phyloP scores from a whole-genome alignment of 2,329 filamentous ascomycete genomes.

The Trichoderma koningiopsis region DNA sequence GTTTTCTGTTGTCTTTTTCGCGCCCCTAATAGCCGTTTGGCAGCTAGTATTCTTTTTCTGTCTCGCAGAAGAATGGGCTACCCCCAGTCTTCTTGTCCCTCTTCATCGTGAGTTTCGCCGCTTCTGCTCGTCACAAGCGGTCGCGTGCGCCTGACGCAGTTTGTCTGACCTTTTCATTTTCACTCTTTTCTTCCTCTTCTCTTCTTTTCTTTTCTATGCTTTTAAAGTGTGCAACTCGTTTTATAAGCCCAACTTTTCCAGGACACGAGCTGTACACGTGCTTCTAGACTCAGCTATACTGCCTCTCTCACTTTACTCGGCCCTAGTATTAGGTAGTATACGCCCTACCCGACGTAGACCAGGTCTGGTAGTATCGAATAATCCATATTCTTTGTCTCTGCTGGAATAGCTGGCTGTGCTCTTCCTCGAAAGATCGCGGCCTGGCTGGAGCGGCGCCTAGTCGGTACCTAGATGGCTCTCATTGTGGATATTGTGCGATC shows the following conservation, averaged over 20 bases:
- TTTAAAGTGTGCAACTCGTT: not conserved
- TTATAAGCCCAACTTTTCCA: not conserved
- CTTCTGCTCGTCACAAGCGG: slow-evolving; percentile 17
- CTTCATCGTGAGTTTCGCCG: slow-evolving; percentile 23
- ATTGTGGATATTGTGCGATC: slow-evolving; percentile 31
- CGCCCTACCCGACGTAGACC: slow-evolving; percentile 2
- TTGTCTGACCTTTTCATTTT: not conserved
- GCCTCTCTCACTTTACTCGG: not conserved
- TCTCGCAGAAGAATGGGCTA: not conserved
- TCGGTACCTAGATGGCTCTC: slow-evolving; percentile 19
- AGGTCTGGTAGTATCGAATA: slow-evolving; percentile 16
- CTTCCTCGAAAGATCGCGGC: not conserved
- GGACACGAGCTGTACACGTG: not conserved
- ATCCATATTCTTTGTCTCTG: not conserved
- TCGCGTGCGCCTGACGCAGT: slow-evolving; percentile 20
- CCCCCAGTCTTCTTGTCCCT: slow-evolving; percentile 15
- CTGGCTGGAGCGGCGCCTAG: slow-evolving; percentile 10
- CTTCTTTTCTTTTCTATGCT: not conserved
- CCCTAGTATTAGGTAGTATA: not conserved
- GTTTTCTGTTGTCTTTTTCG: slow-evolving; percentile 1
- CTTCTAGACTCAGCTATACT: not conserved
- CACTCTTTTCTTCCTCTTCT: slow-evolving; percentile 3
- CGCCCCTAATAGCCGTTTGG: not conserved
- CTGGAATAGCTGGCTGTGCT: not conserved
- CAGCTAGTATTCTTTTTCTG: not conserved